Evolutionary conservation across 2,329 filamentous ascomycete genomes (phyloP).

Genomic region (Cercospora canescens): DNA sequence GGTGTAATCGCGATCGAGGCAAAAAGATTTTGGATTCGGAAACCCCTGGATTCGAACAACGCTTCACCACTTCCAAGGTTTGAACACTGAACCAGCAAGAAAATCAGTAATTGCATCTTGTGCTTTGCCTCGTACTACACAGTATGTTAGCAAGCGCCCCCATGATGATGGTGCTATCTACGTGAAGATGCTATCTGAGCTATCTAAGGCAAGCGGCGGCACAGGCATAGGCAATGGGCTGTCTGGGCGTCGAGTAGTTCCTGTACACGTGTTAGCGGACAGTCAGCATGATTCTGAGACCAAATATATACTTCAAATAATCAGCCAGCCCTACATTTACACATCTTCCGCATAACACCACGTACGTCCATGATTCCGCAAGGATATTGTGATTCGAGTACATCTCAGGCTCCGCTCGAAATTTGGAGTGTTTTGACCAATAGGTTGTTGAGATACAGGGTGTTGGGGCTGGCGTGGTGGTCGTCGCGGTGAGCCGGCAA

Average conservation of each 20-base stretch:
- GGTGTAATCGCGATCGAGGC: not conserved
- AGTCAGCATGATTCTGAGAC: not conserved
- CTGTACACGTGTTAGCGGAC: not conserved
- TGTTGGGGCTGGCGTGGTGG: not conserved
- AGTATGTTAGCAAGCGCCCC: not conserved
- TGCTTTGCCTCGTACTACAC: not conserved
- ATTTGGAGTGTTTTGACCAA: not conserved
- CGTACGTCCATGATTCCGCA: not conserved
- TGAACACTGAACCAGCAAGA: not conserved
- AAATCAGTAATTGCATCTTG: not conserved
- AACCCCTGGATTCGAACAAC: not conserved
- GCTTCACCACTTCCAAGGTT: not conserved
- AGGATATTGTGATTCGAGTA: not conserved
- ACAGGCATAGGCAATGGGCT: not conserved
- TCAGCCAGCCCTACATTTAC: not conserved
- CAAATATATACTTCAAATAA: not conserved
- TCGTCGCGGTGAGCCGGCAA: not conserved
- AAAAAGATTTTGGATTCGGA: not conserved
- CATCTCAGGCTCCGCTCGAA: not conserved
- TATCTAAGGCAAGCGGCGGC: not conserved
- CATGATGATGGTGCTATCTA: not conserved
- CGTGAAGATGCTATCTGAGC: not conserved
- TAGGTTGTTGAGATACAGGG: not conserved
- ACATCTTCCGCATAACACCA: not conserved
- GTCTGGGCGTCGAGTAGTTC: not conserved